These are phyloP conservation scores for Acacia concinna DNA, from an alignment of 331 rosid species.

Conservation along the genomic window DNA sequence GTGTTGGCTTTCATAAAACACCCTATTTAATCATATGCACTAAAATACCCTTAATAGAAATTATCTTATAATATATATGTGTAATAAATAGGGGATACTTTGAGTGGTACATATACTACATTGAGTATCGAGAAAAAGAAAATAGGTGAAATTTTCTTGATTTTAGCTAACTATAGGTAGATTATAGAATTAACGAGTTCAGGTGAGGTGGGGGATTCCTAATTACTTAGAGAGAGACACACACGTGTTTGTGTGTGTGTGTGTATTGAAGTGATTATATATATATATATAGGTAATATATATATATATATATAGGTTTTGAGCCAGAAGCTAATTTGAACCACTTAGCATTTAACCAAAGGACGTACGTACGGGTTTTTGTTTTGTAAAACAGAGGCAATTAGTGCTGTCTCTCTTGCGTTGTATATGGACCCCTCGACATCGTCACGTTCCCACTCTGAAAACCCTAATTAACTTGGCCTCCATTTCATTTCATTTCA, in stretches of 20 bases:
- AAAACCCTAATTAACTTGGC: conserved; percentile 13
- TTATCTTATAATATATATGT: neutral
- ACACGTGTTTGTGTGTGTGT: too few relatives aligned
- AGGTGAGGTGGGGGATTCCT: neutral
- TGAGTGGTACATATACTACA: too few relatives aligned
- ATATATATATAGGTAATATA: neutral
- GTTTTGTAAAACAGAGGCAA: conserved; percentile 2
- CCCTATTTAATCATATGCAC: too few relatives aligned
- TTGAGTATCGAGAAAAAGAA: too few relatives aligned
- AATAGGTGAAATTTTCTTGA: neutral
- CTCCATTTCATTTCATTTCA: neutral
- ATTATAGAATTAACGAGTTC: too few relatives aligned
- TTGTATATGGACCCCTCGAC: conserved; percentile 41
- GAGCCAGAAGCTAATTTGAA: neutral
- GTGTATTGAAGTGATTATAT: neutral
- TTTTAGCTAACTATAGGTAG: too few relatives aligned
- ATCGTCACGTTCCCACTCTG: conserved; percentile 41
- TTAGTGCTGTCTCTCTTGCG: conserved; percentile 36
- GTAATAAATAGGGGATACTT: too few relatives aligned
- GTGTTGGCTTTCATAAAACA: too few relatives aligned
- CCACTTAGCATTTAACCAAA: neutral
- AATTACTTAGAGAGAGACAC: neutral
- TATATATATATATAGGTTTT: neutral
- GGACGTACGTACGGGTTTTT: neutral
- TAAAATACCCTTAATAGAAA: neutral